These are phyloP conservation scores for Aspergillus neoniger DNA, from an alignment of 2,329 filamentous ascomycete species.

Conservation along the genomic window DNA sequence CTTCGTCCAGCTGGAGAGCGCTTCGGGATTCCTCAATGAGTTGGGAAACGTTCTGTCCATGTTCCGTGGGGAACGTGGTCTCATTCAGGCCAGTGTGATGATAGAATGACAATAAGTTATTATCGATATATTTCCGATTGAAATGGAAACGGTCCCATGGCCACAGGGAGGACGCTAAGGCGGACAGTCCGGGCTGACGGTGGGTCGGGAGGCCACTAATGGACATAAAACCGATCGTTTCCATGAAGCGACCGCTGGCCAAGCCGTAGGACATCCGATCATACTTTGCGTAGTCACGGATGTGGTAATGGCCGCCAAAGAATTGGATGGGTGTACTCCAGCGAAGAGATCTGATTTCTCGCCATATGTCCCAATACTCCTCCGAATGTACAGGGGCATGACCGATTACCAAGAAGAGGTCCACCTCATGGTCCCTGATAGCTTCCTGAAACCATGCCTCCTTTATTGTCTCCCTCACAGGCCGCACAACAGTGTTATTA, in stretches of 20 bases:
- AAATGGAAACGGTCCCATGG: slow-evolving; percentile 52
- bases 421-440: slow-evolving; percentile 74
- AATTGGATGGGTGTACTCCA: slow-evolving; percentile 86
- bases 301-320: slow-evolving; percentile 88
- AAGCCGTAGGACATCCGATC: slow-evolving; percentile 77
- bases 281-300: slow-evolving; percentile 79
- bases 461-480: slow-evolving; percentile 76
- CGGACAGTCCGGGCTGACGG: slow-evolving; percentile 30
- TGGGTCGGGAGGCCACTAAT: slow-evolving; percentile 64
- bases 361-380: slow-evolving; percentile 77
- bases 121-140: slow-evolving; percentile 84
- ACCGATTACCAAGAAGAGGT: slow-evolving; percentile 83
- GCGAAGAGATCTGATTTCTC: slow-evolving; percentile 72
- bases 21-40: slow-evolving; percentile 71
- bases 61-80: slow-evolving; percentile 72
- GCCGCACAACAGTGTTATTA: slow-evolving; percentile 84
- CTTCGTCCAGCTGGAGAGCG: slow-evolving; percentile 69
- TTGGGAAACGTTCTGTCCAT: slow-evolving; percentile 70
- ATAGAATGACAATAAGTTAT: slow-evolving; percentile 81
- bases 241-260: slow-evolving; percentile 88
- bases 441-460: slow-evolving; percentile 87
- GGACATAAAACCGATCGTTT: slow-evolving; percentile 93
- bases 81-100: slow-evolving; percentile 75
- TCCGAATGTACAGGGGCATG: slow-evolving; percentile 80
- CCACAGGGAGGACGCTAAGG: slow-evolving; percentile 37